Percentiles rank a stretch among this genome's conserved stretches.
Conservation (phyloP, 768 basidiomycete species). For the Leccinum uliginosum region DNA sequence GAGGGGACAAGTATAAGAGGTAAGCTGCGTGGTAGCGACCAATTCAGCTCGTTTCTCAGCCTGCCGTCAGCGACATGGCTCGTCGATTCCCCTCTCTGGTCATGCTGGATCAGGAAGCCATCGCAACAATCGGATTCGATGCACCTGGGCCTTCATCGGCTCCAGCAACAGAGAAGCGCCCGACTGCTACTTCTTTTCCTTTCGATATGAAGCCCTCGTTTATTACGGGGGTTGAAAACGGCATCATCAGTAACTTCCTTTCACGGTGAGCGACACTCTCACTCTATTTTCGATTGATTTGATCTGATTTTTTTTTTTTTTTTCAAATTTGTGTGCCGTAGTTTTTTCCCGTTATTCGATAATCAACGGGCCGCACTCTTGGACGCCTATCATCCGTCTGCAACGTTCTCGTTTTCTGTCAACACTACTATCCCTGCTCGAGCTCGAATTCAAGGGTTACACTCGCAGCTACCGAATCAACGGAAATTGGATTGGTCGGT, state of each 20-base stretch:
- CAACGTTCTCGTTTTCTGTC: conserved; percentile 89
- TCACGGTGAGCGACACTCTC: conserved; percentile 49
- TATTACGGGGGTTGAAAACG: conserved; percentile 67
- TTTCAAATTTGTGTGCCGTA: conserved; percentile 31
- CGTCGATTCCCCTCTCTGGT: conserved; percentile 77
- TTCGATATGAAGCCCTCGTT: conserved; percentile 68
- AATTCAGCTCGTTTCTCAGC: conserved; percentile 1
- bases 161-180: conserved; percentile 35
- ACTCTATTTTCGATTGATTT: neutral
- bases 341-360: conserved; percentile 86
- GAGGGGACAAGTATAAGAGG: conserved; percentile 66
- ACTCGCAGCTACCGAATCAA: conserved; percentile 74
- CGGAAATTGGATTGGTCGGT: conserved; percentile 72
- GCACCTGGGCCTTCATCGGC: conserved; percentile 51
- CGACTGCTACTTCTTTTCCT: conserved; percentile 73
- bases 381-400: conserved; percentile 73
- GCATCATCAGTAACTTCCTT: conserved; percentile 72
- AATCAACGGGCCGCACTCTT: conserved; percentile 60
- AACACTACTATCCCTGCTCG: conserved; percentile 81
- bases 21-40: conserved; percentile 30
- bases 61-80: conserved; percentile 60
- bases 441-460: conserved; percentile 68
- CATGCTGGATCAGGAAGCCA: conserved; percentile 79
- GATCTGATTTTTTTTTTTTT: conserved; percentile 8
- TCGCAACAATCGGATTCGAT: conserved; percentile 76